These are phyloP conservation scores for Blakeslea trispora DNA, from an alignment of 371 early-diverging fungal genomes.

Conservation along the genomic window DNA sequence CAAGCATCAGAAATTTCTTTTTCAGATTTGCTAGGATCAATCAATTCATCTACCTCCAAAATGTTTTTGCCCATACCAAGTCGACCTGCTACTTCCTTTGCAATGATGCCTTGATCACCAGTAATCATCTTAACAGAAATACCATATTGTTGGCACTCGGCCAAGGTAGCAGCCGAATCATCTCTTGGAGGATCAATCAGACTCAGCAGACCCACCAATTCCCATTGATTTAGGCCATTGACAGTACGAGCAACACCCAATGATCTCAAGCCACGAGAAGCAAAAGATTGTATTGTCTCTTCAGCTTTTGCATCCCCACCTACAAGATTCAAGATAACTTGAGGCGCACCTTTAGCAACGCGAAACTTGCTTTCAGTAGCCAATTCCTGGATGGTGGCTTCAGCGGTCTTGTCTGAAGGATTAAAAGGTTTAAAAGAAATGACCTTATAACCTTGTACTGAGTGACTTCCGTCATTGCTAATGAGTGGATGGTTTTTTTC, in stretches of 20 bases:
- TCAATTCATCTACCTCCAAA: conserved; percentile 65
- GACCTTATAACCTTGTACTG: conserved; percentile 77
- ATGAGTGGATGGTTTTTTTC: conserved; percentile 72
- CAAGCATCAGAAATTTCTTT: conserved; percentile 74
- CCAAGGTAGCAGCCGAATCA: conserved; percentile 76
- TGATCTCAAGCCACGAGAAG: conserved; percentile 72
- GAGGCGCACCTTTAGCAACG: conserved; percentile 67
- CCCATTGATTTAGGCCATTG: conserved; percentile 54
- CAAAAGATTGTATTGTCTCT: conserved; percentile 60
- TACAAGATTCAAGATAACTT: conserved; percentile 59
- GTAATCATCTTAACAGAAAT: conserved; percentile 92
- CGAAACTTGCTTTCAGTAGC: conserved; percentile 71
- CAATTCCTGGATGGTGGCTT: conserved; percentile 78
- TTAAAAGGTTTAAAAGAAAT: conserved; percentile 81
- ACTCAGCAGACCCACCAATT: conserved; percentile 62
- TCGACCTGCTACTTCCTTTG: conserved; percentile 74
- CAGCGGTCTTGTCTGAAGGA: conserved; percentile 82
- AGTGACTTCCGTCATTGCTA: conserved; percentile 50
- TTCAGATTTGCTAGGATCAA: conserved; percentile 60
- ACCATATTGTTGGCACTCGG: conserved; percentile 75
- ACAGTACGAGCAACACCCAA: conserved; percentile 67
- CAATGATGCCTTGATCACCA: conserved; percentile 87
- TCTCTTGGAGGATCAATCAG: conserved; percentile 85
- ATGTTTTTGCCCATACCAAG: conserved; percentile 64
- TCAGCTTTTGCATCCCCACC: conserved; percentile 57